Evolutionary conservation across 495 filamentous ascomycete genomes (phyloP), one percentile per base, ranked within the genome.

Genomic region (Xanthoparmelia taractica): DNA sequence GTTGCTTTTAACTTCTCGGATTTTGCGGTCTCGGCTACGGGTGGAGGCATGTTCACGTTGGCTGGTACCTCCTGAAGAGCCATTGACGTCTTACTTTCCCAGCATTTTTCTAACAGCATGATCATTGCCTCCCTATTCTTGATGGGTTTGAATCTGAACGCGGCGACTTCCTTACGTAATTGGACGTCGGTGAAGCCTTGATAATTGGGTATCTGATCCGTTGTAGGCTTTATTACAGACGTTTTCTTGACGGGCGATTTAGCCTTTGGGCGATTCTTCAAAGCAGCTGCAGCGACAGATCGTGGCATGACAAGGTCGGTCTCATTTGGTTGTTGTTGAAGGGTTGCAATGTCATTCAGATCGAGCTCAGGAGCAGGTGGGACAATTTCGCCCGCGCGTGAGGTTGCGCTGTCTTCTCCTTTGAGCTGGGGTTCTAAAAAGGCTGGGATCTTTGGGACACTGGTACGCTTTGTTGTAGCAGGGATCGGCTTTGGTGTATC

Each of bases 131-230:
- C 76, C 23, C 90, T 81, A 59, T 77, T 84, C 69, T 84, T 90
- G 0, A 92, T 75, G 1, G 86, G 75, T 70, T 94, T 95, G 74
- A 94, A 91, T 0, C 86, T 87, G 68, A 85, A 91, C 0, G 78
- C 76, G 6, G 79, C 68, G 43, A 93, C 71, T 65, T 86, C 82
- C 58, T 79, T 83, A 8, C 82, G 75, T 47, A 95, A 74, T 59
- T 88, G 79, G 18, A 78, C 72, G 63, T 88, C 86, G 20, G 84
- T 86, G 61, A 82, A 86, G 4, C 82, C 77, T 64, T 79, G 77
- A 62, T 81, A 93, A 55, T 85, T 82, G 25, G 89, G 89, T 78
- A 77, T 81, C 59, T 60, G 50, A 33, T 68, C 69, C 57, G 61
- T 60, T 25, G 60, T 29, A 38, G 45, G 10, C 47, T 59, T 67